Evolutionary conservation across 73 alveolate species (phyloP).

Genomic region (Stentor coeruleus): DNA sequence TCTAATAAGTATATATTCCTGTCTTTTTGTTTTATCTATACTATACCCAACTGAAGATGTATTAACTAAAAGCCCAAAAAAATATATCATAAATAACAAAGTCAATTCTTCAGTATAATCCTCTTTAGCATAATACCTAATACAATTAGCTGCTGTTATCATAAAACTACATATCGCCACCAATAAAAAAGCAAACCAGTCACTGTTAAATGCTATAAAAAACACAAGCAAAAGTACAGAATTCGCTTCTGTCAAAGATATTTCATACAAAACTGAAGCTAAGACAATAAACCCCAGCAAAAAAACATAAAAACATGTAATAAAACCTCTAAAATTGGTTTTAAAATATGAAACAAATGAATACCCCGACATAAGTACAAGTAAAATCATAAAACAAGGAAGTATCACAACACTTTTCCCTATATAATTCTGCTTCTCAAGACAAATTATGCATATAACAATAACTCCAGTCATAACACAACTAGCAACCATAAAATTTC

Average conservation of each 20-base stretch:
- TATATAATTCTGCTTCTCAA: too few relatives aligned
- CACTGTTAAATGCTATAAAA: neutral
- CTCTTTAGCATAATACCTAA: too few relatives aligned
- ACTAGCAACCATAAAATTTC: neutral
- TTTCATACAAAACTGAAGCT: constrained; percentile 7
- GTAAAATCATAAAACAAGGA: neutral
- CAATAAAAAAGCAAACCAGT: neutral
- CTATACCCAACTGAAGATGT: neutral
- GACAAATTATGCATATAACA: neutral
- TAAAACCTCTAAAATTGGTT: too few relatives aligned
- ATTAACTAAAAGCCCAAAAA: neutral
- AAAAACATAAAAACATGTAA: neutral
- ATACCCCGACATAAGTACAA: neutral
- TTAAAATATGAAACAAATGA: neutral
- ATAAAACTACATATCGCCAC: neutral
- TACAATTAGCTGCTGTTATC: neutral
- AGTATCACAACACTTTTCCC: neutral
- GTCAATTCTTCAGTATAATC: neutral
- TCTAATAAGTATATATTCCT: neutral
- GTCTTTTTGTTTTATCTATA: neutral
- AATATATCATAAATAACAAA: neutral
- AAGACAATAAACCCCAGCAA: neutral
- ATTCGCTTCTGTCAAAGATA: neutral
- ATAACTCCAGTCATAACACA: too few relatives aligned
- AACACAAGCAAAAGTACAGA: neutral